Evolutionary conservation across 1,284 basidiomycete species (phyloP).

Genomic region (Cryptococcus depauperatus): DNA sequence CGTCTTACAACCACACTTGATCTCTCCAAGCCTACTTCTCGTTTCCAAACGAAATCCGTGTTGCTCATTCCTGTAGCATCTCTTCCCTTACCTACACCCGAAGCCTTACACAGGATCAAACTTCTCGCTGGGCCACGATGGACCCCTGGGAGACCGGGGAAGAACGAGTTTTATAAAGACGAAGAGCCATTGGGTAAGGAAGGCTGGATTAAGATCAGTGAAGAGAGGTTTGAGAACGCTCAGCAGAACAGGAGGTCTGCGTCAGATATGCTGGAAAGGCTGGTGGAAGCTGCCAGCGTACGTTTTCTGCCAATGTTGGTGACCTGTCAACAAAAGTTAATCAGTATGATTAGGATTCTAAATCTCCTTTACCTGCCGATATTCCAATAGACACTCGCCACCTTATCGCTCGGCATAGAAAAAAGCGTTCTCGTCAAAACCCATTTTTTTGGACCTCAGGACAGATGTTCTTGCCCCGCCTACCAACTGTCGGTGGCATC

Average conservation of each 20-base stretch:
- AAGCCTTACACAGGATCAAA: constrained; percentile 67
- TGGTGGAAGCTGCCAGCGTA: constrained; percentile 70
- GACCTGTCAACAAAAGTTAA: not conserved
- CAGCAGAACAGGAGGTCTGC: constrained; percentile 81
- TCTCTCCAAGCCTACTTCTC: constrained; percentile 59
- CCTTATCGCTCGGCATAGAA: constrained; percentile 58
- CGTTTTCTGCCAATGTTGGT: constrained; percentile 8
- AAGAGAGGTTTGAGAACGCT: constrained; percentile 67
- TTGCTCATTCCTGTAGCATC: constrained; percentile 63
- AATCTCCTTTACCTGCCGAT: constrained; percentile 52
- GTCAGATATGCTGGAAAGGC: constrained; percentile 63
- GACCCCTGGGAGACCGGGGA: constrained; percentile 59
- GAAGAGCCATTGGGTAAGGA: constrained; percentile 18
- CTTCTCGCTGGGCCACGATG: constrained; percentile 74
- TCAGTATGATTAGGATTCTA: constrained; percentile 47
- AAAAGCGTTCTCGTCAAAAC: constrained; percentile 55
- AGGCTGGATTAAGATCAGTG: constrained; percentile 69
- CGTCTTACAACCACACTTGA: constrained; percentile 68
- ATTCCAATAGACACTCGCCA: constrained; percentile 71
- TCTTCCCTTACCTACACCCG: constrained; percentile 56
- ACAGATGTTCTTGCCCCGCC: constrained; percentile 13
- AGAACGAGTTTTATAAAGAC: constrained; percentile 22
- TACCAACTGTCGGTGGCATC: constrained; percentile 48
- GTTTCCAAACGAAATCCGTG: constrained; percentile 57
- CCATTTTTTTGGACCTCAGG: constrained; percentile 49